Evolutionary conservation across 2,329 filamentous ascomycete species (phyloP).

Genomic region (Coccinonectria pachysandricola): DNA sequence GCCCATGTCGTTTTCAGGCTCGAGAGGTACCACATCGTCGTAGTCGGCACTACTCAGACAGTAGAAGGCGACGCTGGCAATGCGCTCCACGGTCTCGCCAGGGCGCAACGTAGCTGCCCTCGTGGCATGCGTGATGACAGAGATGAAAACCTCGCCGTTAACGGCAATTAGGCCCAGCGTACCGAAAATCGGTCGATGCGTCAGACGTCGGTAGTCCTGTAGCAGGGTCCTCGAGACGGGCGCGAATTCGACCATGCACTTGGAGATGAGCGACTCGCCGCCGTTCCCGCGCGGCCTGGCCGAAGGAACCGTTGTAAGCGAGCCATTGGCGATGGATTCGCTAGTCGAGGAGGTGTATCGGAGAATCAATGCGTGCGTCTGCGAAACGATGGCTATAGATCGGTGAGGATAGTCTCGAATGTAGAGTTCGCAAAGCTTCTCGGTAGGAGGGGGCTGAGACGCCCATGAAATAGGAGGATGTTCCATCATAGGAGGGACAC

Average conservation of each 20-base stretch:
- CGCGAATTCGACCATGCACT: constrained; percentile 84
- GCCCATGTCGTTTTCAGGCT: constrained; percentile 38
- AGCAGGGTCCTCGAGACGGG: constrained; percentile 55
- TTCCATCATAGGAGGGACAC: constrained; percentile 33
- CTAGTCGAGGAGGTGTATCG: constrained; percentile 61
- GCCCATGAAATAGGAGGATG: constrained; percentile 33
- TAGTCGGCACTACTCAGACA: constrained; percentile 82
- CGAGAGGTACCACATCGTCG: constrained; percentile 59
- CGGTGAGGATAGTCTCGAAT: constrained; percentile 81
- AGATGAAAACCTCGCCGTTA: constrained; percentile 77
- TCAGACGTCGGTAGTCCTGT: constrained; percentile 66
- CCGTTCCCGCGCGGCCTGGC: constrained; percentile 32
- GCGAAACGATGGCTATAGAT: constrained; percentile 75
- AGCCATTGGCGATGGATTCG: constrained; percentile 49
- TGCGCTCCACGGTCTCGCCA: constrained; percentile 81
- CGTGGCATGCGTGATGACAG: constrained; percentile 71
- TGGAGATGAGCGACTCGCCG: constrained; percentile 38
- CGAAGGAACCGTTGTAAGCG: constrained; percentile 41
- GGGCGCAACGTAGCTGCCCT: constrained; percentile 75
- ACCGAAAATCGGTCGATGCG: constrained; percentile 65
- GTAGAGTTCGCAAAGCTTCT: constrained; percentile 65
- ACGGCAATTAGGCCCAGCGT: constrained; percentile 83
- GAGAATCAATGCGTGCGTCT: constrained; percentile 73
- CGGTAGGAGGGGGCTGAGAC: constrained; percentile 37
- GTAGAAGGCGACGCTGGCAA: constrained; percentile 81